phyloP scores from a whole-genome alignment of 345 rosid genomes.

The Hevea brasiliensis region DNA sequence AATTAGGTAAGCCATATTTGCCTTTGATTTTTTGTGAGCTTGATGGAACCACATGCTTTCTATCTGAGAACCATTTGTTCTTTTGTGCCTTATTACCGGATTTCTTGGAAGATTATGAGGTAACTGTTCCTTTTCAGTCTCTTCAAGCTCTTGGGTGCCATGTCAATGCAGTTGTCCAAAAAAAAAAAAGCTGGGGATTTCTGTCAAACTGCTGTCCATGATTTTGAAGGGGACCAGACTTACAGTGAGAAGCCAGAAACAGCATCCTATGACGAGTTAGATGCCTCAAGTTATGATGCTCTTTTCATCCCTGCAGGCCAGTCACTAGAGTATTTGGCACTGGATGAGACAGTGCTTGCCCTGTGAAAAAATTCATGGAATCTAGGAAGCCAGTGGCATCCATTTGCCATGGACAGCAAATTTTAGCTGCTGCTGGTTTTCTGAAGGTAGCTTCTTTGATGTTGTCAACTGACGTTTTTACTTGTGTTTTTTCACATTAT shows the following conservation, averaged over 20 bases:
- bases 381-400: constrained; percentile 80
- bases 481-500: too few relatives aligned
- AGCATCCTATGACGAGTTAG: constrained; percentile 53
- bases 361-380: constrained; percentile 65
- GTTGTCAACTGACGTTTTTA: constrained; percentile 1
- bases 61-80: neutral
- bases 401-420: constrained; percentile 91
- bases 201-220: constrained; percentile 89
- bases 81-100: constrained; percentile 46
- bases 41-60: neutral
- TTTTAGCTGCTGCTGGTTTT: constrained; percentile 90
- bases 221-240: constrained; percentile 96
- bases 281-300: constrained; percentile 78
- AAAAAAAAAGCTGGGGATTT: constrained; percentile 69
- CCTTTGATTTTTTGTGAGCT: neutral
- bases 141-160: constrained; percentile 82
- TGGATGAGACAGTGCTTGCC: constrained; percentile 54
- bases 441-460: constrained; percentile 56
- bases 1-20: neutral
- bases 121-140: constrained; percentile 77
- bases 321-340: constrained; percentile 80
- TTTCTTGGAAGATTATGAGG: constrained; percentile 91
- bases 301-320: constrained; percentile 91
- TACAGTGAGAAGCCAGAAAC: constrained; percentile 89
- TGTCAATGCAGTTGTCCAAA: constrained; percentile 92